Evolutionary conservation across 169 alveolate species (phyloP).

Genomic region (Besnoitia besnoiti): DNA sequence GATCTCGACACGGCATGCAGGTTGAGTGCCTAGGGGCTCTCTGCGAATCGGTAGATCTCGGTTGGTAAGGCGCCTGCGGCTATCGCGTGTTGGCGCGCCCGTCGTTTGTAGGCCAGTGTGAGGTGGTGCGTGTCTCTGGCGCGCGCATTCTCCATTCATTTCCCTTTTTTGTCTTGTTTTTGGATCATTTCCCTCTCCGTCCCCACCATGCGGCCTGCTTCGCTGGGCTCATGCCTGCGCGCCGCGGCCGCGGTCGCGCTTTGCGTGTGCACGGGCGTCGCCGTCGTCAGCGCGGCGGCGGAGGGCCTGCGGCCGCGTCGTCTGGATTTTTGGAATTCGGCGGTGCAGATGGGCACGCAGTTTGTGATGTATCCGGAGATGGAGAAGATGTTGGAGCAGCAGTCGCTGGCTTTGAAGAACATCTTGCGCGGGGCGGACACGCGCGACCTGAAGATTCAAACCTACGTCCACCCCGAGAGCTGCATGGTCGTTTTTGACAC

Average conservation of each 20-base stretch:
- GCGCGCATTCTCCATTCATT: neutral
- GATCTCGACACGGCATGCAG: no score
- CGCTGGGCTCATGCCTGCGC: neutral
- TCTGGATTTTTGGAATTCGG: neutral
- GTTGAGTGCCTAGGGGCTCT: no score
- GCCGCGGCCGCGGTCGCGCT: neutral
- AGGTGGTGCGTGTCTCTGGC: neutral
- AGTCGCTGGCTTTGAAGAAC: neutral
- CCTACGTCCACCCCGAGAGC: neutral
- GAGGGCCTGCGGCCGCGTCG: neutral
- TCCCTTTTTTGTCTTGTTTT: no score
- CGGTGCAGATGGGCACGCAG: conserved; percentile 29
- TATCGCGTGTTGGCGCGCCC: neutral
- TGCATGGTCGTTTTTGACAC: conserved; percentile 28
- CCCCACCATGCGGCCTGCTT: no score
- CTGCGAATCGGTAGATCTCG: no score
- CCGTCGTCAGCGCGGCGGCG: neutral
- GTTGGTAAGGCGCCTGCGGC: neutral
- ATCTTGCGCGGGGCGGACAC: neutral
- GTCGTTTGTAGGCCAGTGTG: no score
- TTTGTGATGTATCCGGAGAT: conserved; percentile 29
- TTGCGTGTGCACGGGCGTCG: neutral
- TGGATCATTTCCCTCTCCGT: no score
- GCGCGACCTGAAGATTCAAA: neutral
- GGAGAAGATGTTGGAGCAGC: conserved; percentile 2